Evolutionary conservation across 495 filamentous ascomycete genomes (phyloP), one percentile per base, ranked within the genome.

Genomic region (Podospora pseudopauciseta): DNA sequence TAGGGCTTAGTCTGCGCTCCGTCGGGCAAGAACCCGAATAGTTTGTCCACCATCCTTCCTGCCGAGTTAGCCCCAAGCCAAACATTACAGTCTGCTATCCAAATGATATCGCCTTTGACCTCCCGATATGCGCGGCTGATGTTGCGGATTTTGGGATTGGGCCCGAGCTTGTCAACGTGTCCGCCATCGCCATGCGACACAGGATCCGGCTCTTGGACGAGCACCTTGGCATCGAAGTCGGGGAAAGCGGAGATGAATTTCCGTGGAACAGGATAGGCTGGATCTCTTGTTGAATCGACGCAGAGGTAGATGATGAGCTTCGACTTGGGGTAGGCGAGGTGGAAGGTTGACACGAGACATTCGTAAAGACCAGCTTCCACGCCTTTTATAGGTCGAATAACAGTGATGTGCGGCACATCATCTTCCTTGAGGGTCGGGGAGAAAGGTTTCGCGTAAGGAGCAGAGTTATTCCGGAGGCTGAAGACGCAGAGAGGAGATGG

Each of bases 111-210:
- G 0, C 92, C 92, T 67, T 91, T 92, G 0, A 93, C 92, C 76
- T 98, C 96, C n/a, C 96, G 81, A 73, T 97, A 99, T 5, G 90
- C 94, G 20, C 93, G 87, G 72, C 94, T 97, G 87, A 98, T 91
- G 73, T 98, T 99, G 26, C 96, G 86, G 73, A 99, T 97, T 80
- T 99, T 99, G 13, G 96, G 96, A 77, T 99, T 99, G 5, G 96
- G 96, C 0, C 96, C 96, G 62, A 99, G 82, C 63, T 86, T 84
- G 68, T 88, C 81, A 54, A 78, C 69, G 63, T 85, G 79, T 44
- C 80, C 83, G 13, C 79, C 75, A 53, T 79, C 71, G 9, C 83
- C 86, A 65, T 86, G 84, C 5, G 94, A 83, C 30, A 88, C 78
- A 0, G 91, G 89, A 76, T 99, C 95, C 65, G 97, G 92, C 63